phyloP scores from a whole-genome alignment of 352 stramenopile genomes.

The Globisporangium ultimum region DNA sequence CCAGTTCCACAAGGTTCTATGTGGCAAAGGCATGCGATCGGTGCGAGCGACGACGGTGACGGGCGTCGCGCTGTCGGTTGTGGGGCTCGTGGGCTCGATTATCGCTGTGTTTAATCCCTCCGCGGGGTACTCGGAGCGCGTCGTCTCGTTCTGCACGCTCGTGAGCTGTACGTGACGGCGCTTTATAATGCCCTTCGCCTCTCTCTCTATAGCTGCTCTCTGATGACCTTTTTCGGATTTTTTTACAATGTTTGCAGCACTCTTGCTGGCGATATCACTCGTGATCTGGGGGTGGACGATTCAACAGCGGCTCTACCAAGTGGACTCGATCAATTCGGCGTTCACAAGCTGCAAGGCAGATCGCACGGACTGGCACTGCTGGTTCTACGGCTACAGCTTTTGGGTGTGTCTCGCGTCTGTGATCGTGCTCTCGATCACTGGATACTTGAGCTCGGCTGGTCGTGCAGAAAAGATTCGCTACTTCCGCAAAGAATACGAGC shows the following conservation, averaged over 20 bases:
- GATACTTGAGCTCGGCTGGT: slow-evolving; percentile 75
- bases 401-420: slow-evolving; percentile 82
- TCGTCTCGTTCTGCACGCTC: slow-evolving; percentile 83
- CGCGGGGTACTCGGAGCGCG: slow-evolving; percentile 62
- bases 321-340: slow-evolving; percentile 74
- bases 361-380: slow-evolving; percentile 69
- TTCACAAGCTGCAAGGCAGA: slow-evolving; percentile 75
- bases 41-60: slow-evolving; percentile 62
- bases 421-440: slow-evolving; percentile 71
- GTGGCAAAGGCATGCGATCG: slow-evolving; percentile 66
- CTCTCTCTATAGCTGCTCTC: background rate
- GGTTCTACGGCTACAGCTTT: slow-evolving; percentile 87
- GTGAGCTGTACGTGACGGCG: slow-evolving; percentile 56
- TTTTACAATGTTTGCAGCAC: slow-evolving; percentile 24
- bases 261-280: slow-evolving; percentile 66
- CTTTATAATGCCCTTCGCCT: slow-evolving; percentile 5
- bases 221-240: too few species aligned
- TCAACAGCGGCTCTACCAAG: slow-evolving; percentile 75
- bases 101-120: slow-evolving; percentile 74
- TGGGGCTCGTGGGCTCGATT: slow-evolving; percentile 64
- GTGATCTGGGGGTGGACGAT: slow-evolving; percentile 78
- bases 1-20: slow-evolving; percentile 69
- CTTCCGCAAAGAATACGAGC: slow-evolving; percentile 82
- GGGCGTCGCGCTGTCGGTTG: slow-evolving; percentile 53
- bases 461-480: slow-evolving; percentile 83